Evolutionary conservation across 2,329 filamentous ascomycete species (phyloP).

Genomic region (Trichoderma oligosporum): DNA sequence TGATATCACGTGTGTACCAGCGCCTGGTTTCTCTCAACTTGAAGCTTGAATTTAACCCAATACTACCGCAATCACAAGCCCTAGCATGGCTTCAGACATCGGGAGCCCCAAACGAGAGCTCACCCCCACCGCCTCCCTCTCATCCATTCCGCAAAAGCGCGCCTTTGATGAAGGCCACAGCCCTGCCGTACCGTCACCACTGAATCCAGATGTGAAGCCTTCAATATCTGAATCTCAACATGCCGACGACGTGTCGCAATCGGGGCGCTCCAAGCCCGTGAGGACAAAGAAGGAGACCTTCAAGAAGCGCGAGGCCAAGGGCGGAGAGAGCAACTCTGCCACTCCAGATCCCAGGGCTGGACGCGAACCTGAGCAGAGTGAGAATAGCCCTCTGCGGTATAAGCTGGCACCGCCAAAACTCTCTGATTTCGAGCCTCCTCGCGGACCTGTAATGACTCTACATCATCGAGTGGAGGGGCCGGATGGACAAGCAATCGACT

Average conservation of each 20-base stretch:
- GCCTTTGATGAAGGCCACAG: constrained; percentile 65
- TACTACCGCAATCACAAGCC: background rate
- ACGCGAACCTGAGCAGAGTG: constrained; percentile 39
- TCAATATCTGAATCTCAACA: constrained; percentile 37
- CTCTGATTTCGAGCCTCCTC: constrained; percentile 58
- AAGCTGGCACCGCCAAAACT: constrained; percentile 61
- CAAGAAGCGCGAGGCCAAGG: constrained; percentile 66
- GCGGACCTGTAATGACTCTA: constrained; percentile 53
- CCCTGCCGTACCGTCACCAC: constrained; percentile 67
- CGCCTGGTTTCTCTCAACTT: background rate
- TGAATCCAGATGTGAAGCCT: constrained; percentile 61
- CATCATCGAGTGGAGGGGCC: constrained; percentile 51
- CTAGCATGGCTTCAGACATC: constrained; percentile 36
- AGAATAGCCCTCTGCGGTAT: constrained; percentile 55
- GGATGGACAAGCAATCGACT: constrained; percentile 51
- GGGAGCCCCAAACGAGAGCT: constrained; percentile 41
- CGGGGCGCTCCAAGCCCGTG: constrained; percentile 37
- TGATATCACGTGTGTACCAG: background rate
- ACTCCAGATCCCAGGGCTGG: constrained; percentile 53
- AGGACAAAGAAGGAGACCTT: constrained; percentile 62
- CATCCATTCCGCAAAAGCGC: constrained; percentile 61
- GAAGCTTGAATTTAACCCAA: background rate
- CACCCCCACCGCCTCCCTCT: constrained; percentile 38
- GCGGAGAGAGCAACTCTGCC: constrained; percentile 49
- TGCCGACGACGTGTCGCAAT: constrained; percentile 44